Evolutionary conservation across 805 yeast species (phyloP), one percentile per base, ranked within the genome.

Genomic region (Jamesozyma hellenica): DNA sequence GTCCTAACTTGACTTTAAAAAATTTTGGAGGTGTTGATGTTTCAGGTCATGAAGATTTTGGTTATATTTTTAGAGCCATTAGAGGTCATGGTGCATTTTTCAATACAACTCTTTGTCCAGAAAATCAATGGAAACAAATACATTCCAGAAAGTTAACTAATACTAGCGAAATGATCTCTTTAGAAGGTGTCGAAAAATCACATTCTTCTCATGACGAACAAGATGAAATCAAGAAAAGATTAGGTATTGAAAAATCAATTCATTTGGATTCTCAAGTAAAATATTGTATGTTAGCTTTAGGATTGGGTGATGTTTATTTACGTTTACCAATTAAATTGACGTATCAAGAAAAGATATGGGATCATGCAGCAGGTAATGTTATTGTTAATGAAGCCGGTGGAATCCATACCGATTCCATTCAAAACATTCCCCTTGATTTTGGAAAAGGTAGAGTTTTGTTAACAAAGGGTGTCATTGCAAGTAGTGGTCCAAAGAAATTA

Each of bases 321-420:
- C 78, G 99, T 50, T 65, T 94, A 42, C 99, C 99, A 12, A 75
- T 79, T 34, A 77, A 72, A 48, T 68, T 76, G 38, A 63, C 72
- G 3, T 92, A 88, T 59, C 73, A 84, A 51, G 99, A 92, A 59
- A 92, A 92, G 63, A 87, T 92, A 44, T 92, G 98, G 97, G 99
- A 92, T 63, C 99, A 92, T 60, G 97, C 97, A 15, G 94, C 96
- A 2, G 99, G 98, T 3, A 81, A 82, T 53, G 69, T 90, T 12
- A 71, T 92, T 44, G 79, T 94, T 34, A 70, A 73, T 28, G 98
- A 94, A 61, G 82, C 94, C 51, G 96, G 96, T 32, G 98, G 98
- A 6, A 59, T 67, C 36, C 97, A 92, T 11, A 77, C 90, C 13
- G 98, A 92, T 56, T 42, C 63, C 1, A 75, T 90, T 61, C 61